phyloP scores from a whole-genome alignment of 495 filamentous ascomycete genomes.

The Chaetomium fimeti region DNA sequence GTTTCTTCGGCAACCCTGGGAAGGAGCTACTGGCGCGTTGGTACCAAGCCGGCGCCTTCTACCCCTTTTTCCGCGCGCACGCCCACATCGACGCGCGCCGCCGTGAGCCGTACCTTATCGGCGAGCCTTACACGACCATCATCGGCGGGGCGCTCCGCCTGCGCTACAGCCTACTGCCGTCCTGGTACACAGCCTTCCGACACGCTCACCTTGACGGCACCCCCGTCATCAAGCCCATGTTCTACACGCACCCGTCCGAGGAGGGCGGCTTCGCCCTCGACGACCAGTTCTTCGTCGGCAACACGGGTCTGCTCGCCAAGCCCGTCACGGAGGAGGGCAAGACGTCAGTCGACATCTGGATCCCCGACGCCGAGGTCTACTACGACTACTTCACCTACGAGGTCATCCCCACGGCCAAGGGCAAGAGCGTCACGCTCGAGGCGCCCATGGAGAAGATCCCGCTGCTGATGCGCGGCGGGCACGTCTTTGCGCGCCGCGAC shows the following conservation, averaged over 20 bases:
- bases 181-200: slow-evolving; percentile 97
- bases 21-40: slow-evolving; percentile 88
- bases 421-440: slow-evolving; percentile 63
- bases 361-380: slow-evolving; percentile 83
- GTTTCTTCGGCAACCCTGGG: slow-evolving; percentile 95
- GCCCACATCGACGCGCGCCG: slow-evolving; percentile 95
- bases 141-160: slow-evolving; percentile 84
- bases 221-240: slow-evolving; percentile 87
- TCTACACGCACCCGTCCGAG: slow-evolving; percentile 84
- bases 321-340: slow-evolving; percentile 77
- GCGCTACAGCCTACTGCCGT: slow-evolving; percentile 83
- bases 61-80: slow-evolving; percentile 98
- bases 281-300: slow-evolving; percentile 88
- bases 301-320: slow-evolving; percentile 82
- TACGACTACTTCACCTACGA: slow-evolving; percentile 92
- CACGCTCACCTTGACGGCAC: slow-evolving; percentile 77
- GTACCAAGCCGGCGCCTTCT: slow-evolving; percentile 97
- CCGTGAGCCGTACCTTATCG: slow-evolving; percentile 86
- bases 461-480: slow-evolving; percentile 84
- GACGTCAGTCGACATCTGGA: slow-evolving; percentile 72
- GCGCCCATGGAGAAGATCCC: slow-evolving; percentile 85
- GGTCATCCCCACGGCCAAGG: slow-evolving; percentile 61
- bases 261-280: slow-evolving; percentile 83
- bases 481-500: slow-evolving; percentile 88
- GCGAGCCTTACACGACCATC: slow-evolving; percentile 79